Conservation (phyloP, 495 filamentous ascomycete species). For the Talaromyces thailandensis region DNA sequence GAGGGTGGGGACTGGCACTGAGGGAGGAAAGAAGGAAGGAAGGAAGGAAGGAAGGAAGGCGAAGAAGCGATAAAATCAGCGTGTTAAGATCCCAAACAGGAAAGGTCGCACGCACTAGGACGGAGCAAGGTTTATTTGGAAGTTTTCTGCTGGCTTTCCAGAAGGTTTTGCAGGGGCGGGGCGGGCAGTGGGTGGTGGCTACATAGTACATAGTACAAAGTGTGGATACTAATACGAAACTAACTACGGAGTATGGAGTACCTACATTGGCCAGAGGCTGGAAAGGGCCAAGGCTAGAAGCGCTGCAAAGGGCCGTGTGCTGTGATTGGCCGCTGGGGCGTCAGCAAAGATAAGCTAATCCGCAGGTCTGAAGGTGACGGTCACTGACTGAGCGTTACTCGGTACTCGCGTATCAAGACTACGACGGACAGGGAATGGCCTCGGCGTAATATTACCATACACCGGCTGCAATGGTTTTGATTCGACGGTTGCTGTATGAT, state of each 20-base stretch:
- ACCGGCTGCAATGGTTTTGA: neutral
- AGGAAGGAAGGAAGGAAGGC: neutral
- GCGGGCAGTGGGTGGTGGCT: neutral
- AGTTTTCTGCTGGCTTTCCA: neutral
- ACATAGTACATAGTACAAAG: too few species aligned
- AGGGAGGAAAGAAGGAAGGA: neutral
- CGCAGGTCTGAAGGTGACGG: too few species aligned
- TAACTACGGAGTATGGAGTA: too few species aligned
- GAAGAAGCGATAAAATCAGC: too few species aligned
- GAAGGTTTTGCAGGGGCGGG: neutral
- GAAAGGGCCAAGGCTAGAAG: neutral
- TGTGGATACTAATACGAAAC: too few species aligned
- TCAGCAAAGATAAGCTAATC: constrained; percentile 2
- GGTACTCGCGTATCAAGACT: neutral
- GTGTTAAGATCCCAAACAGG: too few species aligned
- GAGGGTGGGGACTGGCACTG: neutral
- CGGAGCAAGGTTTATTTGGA: neutral
- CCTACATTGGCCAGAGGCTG: neutral
- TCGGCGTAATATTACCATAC: neutral
- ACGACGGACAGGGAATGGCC: too few species aligned
- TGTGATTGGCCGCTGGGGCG: neutral
- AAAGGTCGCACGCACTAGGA: too few species aligned
- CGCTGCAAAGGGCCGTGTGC: neutral
- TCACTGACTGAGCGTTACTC: too few species aligned
- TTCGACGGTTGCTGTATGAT: neutral